These are phyloP conservation scores for Aspergillus transmontanensis DNA, from an alignment of 2,329 filamentous ascomycete genomes.

Conservation along the genomic window DNA sequence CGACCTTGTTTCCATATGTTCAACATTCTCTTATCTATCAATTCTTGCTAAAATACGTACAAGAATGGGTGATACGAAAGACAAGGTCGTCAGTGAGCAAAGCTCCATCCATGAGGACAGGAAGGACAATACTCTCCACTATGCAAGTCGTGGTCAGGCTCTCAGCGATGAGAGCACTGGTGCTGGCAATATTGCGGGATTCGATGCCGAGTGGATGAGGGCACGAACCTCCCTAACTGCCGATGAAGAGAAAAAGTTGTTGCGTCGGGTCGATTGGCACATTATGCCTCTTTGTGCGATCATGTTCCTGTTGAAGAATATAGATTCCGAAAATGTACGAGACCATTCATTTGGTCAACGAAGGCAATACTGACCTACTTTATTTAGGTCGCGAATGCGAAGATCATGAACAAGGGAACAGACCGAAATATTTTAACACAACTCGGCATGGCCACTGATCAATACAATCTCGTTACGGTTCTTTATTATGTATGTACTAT, in stretches of 20 bases:
- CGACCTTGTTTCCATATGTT: not conserved
- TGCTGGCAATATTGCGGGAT: slow-evolving; percentile 27
- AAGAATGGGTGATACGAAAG: not conserved
- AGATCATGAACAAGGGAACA: slow-evolving; percentile 40
- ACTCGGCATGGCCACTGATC: slow-evolving; percentile 31
- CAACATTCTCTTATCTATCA: not conserved
- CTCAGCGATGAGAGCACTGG: slow-evolving; percentile 13
- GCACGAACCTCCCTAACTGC: slow-evolving; percentile 37
- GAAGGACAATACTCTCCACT: slow-evolving; percentile 19
- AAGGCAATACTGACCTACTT: slow-evolving; percentile 6
- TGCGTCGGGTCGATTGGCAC: slow-evolving; percentile 48
- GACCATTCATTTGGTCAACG: not conserved
- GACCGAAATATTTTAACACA: slow-evolving; percentile 29
- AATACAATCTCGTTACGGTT: slow-evolving; percentile 38
- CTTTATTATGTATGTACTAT: slow-evolving; percentile 36
- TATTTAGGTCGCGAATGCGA: slow-evolving; percentile 35
- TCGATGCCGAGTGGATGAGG: slow-evolving; percentile 34
- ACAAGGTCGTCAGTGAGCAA: not conserved
- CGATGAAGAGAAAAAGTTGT: slow-evolving; percentile 49
- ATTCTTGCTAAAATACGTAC: not conserved
- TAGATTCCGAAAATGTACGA: slow-evolving; percentile 35
- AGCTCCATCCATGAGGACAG: not conserved
- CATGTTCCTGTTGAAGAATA: slow-evolving; percentile 33
- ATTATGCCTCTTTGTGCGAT: slow-evolving; percentile 45
- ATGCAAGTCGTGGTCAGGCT: slow-evolving; percentile 21